Percentiles rank a stretch among this genome's conserved stretches.
Conservation (phyloP, 2,329 filamentous ascomycete genomes). For the Neofusicoccum cordaticola region DNA sequence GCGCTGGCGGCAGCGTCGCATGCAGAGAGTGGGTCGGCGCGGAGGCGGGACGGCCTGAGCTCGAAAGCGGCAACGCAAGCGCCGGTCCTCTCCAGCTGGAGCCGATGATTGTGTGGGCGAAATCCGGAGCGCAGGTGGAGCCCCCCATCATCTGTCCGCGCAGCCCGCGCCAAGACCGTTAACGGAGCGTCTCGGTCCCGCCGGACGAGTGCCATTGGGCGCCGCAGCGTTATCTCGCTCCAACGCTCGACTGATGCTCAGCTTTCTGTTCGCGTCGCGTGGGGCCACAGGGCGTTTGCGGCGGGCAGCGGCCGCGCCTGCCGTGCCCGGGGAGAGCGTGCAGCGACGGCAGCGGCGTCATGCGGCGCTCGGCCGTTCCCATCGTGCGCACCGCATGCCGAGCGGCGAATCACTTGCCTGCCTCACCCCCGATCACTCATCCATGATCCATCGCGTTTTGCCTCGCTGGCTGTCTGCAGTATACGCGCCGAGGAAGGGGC, state of each 20-base stretch:
- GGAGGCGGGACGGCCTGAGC: slow-evolving; percentile 2
- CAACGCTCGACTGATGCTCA: not conserved
- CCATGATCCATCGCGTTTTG: not conserved
- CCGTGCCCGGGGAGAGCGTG: not conserved
- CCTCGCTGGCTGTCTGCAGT: not conserved
- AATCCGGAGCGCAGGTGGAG: slow-evolving; percentile 7
- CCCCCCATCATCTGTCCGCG: not conserved
- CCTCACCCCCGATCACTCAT: not conserved
- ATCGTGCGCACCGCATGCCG: not conserved
- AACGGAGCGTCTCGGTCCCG: not conserved
- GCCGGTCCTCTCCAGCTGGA: slow-evolving; percentile 2
- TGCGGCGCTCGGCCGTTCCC: not conserved
- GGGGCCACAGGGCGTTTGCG: not conserved
- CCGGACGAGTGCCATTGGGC: not conserved
- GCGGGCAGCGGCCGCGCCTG: too few relatives aligned
- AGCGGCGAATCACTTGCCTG: not conserved
- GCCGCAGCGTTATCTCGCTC: not conserved
- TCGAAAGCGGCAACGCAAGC: slow-evolving; percentile 4
- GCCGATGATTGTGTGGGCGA: not conserved
- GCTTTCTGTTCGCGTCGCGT: not conserved
- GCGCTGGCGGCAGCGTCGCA: not conserved
- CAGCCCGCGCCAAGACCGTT: not conserved
- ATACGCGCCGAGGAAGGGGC: not conserved
- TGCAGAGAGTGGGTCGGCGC: not conserved
- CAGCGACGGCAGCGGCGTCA: slow-evolving; percentile 1